A percentile compares a stretch with the other conserved stretches of the same genome.
These are phyloP conservation scores for Fusarium siculi DNA, from an alignment of 2,329 filamentous ascomycete genomes.

Conservation along the genomic window DNA sequence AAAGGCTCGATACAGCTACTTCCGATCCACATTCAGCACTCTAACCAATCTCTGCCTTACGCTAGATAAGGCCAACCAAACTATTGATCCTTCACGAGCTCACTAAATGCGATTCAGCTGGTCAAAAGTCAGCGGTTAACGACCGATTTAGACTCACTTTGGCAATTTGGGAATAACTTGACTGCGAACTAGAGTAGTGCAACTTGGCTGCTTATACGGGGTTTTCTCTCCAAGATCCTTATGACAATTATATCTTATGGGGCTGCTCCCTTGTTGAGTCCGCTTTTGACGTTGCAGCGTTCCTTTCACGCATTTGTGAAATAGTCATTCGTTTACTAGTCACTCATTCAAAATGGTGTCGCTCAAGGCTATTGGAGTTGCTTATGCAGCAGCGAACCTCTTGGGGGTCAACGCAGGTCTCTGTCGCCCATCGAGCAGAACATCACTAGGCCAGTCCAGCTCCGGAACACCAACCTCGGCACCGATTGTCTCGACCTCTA, in stretches of 20 bases:
- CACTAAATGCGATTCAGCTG: neutral
- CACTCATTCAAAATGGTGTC: constrained; percentile 17
- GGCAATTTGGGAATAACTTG: no score
- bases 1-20: neutral
- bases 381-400: neutral
- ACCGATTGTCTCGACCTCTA: neutral
- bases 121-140: neutral
- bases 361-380: neutral
- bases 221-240: neutral
- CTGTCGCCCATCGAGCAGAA: neutral
- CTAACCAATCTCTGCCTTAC: neutral
- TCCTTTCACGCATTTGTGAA: no score
- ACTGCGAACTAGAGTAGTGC: no score
- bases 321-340: neutral
- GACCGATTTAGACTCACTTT: neutral
- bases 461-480: neutral
- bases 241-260: no score
- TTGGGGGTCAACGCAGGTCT: neutral
- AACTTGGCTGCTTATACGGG: neutral
- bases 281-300: no score
- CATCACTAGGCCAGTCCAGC: neutral
- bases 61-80: neutral
- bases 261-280: no score
- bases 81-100: constrained; percentile 5
- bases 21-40: neutral